Evolutionary conservation across 345 rosid genomes (phyloP), one percentile per base, ranked within the genome.

Genomic region (Eucalyptus tenuipes): DNA sequence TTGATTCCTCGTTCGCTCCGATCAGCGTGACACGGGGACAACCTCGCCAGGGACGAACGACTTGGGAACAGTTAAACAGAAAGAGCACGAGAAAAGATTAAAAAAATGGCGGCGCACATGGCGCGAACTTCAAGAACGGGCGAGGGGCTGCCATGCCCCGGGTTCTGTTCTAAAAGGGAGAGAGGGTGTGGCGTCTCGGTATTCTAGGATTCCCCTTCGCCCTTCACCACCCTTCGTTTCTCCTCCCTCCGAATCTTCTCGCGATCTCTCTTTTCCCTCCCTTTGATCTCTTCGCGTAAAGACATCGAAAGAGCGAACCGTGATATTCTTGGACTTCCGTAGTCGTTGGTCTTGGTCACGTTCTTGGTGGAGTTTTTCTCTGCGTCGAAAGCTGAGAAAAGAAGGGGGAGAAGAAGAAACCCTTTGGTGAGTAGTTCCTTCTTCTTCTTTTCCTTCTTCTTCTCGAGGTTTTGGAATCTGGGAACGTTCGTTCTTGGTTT

Each of bases 91-190:
- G 40, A 61, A 25, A 49, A 45, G 88, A 44, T 40, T 52, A 48
- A 61, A 45, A 17, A 4, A 40, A 49, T 50, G 55, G 88, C 91
- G 92, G 92, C 92, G 92, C n/a, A 44, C 47, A 86, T 89, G 94
- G 96, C 95, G 94, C 94, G 93, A 93, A 91, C 85, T 88, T 88
- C 90, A 17, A 91, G 89, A 88, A 86, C 88, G 87, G 89, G 15
- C 61, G 37, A 40, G 84, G 14, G 8, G 49, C 24, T 55, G 61
- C 24, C 55, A 52, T 52, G 55, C 61, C 33, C 89, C 91, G 88
- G 24, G 16, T 17, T 25, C 71, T 8, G 6, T 42, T 44, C 42
- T 86, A 15, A 33, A 71, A 16, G 18, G 49, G 9, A 13, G 14
- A 49, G 49, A 33, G 55, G 44, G 55, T 48, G 89, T 88, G 91